Evolutionary conservation across 2,329 filamentous ascomycete species (phyloP).

Genomic region (Penicillium sp.): DNA sequence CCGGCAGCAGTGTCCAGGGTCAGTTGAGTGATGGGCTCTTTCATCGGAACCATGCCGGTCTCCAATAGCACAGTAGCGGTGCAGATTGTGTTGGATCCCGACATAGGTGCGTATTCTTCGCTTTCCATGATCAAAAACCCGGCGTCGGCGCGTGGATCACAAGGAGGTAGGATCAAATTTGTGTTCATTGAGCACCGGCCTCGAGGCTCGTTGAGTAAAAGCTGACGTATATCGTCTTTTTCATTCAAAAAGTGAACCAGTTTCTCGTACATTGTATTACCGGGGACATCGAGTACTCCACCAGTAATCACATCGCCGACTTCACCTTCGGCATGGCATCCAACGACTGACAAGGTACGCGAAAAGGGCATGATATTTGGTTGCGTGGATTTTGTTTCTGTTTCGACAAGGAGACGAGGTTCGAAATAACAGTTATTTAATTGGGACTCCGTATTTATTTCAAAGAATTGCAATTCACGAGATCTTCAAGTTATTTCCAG

Average conservation of each 20-base stretch:
- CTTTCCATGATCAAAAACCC: conserved; percentile 49
- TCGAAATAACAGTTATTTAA: background rate
- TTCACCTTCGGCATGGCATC: conserved; percentile 33
- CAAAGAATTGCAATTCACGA: background rate
- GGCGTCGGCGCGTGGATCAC: conserved; percentile 45
- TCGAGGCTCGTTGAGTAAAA: conserved; percentile 49
- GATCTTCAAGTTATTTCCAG: background rate
- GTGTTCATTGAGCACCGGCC: conserved; percentile 43
- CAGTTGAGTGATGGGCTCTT: conserved; percentile 44
- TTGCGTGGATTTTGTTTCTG: background rate
- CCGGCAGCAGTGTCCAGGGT: conserved; percentile 48
- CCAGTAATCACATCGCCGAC: conserved; percentile 52
- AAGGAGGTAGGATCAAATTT: conserved; percentile 46
- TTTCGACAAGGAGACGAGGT: background rate
- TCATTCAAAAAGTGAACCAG: conserved; percentile 43
- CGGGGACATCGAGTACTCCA: conserved; percentile 45
- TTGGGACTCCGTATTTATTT: background rate
- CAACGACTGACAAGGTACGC: conserved; percentile 24
- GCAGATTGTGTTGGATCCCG: conserved; percentile 48
- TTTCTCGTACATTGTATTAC: conserved; percentile 51
- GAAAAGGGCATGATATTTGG: conserved; percentile 17
- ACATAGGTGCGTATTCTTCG: conserved; percentile 49
- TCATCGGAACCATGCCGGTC: conserved; percentile 49
- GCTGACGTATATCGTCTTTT: conserved; percentile 42
- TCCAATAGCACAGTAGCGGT: conserved; percentile 48